Evolutionary conservation across 495 filamentous ascomycete genomes (phyloP), one percentile per base, ranked within the genome.

Genomic region (Tirmania nivea): DNA sequence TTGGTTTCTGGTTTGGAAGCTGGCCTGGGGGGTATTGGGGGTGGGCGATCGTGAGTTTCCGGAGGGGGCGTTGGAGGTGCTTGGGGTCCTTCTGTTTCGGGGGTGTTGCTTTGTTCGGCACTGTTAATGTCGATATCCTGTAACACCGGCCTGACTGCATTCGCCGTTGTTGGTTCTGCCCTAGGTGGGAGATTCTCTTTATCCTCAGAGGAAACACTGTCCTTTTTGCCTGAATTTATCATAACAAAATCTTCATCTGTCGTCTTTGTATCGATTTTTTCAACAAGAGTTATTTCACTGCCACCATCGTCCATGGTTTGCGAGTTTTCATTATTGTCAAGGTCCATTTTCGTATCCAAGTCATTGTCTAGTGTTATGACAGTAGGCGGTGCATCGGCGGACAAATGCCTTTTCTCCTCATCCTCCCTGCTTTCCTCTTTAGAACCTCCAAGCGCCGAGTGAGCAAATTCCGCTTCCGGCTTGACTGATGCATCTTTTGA

Each of bases 391-490:
- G 58, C 49, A 34, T 62, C 57, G 36, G 64, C 55, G 42, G 65
- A 60, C 58, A 54, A 55, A 21, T 55, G 52, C 20, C 55, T 59
- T 42, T 57, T 54, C 39, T 59, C 57, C 35, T 64, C 61, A 45
- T 59, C 57, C 35, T 64, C 62, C 31, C 57, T 57, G 14, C 50
- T 75, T 62, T 79, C 78, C 34, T 74, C 74, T 34, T 73, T 70
- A 3, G 75, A 71, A 54, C 73, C 80, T 56, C 81, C 74, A 47
- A 90, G 70, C 3, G 88, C 84, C 34, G 89, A 75, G 39, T 86
- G 79, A 19, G 88, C 89, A 56, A 96, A 75, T 57, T 90, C 81
- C 51, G 77, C 77, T 10, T 81, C 75, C 0, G 90, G 90, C 45
- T 61, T 75, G 56, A 78, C 80, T 57, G 62, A 77, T 55, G 66